Conservation (phyloP, 257 asterid species). For the Nicotiana attenuata region DNA sequence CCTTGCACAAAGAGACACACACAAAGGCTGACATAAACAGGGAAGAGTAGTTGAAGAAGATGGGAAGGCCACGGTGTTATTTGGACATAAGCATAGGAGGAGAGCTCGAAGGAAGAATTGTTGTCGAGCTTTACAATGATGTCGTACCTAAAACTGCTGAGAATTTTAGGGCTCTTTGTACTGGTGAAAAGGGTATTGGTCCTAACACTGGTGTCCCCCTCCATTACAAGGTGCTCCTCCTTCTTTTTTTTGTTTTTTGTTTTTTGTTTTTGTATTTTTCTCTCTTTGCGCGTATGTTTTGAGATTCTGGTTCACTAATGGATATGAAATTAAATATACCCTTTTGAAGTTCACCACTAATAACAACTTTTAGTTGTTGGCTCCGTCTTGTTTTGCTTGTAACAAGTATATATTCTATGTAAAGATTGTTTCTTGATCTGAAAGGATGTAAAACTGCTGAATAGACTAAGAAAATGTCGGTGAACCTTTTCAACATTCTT, state of each 20-base stretch:
- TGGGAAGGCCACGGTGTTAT: conserved; percentile 58
- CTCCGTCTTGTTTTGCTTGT: background rate
- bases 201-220: conserved; percentile 77
- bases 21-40: conserved; percentile 12
- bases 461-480: background rate
- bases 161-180: conserved; percentile 94
- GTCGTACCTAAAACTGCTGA: conserved; percentile 91
- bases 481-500: background rate
- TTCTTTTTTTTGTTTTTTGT: background rate
- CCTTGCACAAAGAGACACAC: background rate
- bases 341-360: background rate
- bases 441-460: background rate
- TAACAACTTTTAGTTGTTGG: background rate
- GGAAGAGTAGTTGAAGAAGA: conserved; percentile 17
- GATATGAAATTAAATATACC: background rate
- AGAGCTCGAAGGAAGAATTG: conserved; percentile 85
- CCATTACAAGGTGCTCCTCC: conserved; percentile 65
- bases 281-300: background rate
- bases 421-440: conserved; percentile 1
- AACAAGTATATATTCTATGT: background rate
- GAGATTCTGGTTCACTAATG: background rate
- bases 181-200: conserved; percentile 95
- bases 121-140: conserved; percentile 71
- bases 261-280: background rate
- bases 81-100: conserved; percentile 81